A percentile compares a stretch with the other conserved stretches of the same genome.
These are phyloP conservation scores for Malassezia globosa DNA, from an alignment of 1,284 basidiomycete species.

Conservation along the genomic window DNA sequence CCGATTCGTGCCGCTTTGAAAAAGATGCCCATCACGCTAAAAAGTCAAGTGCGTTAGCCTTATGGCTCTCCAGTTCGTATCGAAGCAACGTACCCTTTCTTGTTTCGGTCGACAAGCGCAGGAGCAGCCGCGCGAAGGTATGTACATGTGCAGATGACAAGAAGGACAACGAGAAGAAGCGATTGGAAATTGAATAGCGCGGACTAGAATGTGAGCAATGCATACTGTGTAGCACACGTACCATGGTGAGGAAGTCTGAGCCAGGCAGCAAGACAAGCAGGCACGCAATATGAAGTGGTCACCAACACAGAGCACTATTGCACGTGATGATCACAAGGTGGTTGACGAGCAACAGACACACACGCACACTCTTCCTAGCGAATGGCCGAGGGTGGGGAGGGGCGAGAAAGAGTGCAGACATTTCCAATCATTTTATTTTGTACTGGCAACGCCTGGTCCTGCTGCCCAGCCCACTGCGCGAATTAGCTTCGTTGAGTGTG, in stretches of 20 bases:
- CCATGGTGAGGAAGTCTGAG: not conserved
- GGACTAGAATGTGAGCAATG: constrained; percentile 54
- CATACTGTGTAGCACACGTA: not conserved
- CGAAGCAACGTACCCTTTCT: constrained; percentile 58
- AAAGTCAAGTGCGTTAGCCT: not conserved
- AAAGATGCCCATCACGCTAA: constrained; percentile 39
- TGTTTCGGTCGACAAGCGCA: constrained; percentile 79
- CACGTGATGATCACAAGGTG: too few species aligned
- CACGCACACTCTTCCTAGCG: too few species aligned
- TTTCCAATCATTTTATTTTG: too few species aligned
- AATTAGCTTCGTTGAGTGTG: too few species aligned
- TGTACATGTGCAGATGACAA: constrained; percentile 92
- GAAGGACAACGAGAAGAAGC: constrained; percentile 77
- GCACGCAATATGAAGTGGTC: too few species aligned
- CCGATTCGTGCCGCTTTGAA: constrained; percentile 44
- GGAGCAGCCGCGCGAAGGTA: constrained; percentile 84
- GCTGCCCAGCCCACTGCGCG: too few species aligned
- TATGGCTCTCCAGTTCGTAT: too few species aligned
- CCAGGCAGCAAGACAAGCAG: not conserved
- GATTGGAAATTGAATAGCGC: constrained; percentile 97
- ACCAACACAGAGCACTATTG: too few species aligned
- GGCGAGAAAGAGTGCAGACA: too few species aligned
- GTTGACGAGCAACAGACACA: too few species aligned
- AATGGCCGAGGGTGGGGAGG: too few species aligned
- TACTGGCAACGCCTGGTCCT: too few species aligned